These are phyloP conservation scores for Claviceps pazoutovae DNA, from an alignment of 2,329 filamentous ascomycete genomes.

Conservation along the genomic window DNA sequence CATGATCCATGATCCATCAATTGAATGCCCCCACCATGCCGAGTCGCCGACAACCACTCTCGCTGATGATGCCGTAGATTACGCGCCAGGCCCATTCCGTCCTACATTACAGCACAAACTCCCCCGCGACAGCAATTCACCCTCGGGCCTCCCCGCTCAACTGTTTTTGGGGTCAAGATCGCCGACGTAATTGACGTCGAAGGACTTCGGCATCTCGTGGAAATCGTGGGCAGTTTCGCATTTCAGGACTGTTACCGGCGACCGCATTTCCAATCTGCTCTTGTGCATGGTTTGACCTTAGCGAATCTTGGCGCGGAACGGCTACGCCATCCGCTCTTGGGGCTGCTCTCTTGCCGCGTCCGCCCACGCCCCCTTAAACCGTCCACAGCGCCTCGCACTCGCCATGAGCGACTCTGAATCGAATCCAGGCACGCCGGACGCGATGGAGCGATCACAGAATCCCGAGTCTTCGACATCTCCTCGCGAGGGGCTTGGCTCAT, in stretches of 20 bases:
- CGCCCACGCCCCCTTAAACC: background rate
- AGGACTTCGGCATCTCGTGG: background rate
- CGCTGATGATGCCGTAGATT: constrained; percentile 3
- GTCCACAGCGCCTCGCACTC: background rate
- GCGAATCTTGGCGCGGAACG: constrained; percentile 1
- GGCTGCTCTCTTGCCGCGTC: constrained; percentile 1
- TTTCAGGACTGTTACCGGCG: background rate
- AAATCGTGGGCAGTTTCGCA: background rate
- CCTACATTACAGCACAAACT: background rate
- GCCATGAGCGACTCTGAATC: constrained; percentile 21
- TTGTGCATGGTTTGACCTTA: constrained; percentile 5
- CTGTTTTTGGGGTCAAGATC: background rate
- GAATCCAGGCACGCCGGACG: constrained; percentile 33
- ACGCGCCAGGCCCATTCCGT: constrained; percentile 1
- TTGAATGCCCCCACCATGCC: background rate
- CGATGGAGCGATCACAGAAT: constrained; percentile 20
- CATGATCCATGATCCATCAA: background rate
- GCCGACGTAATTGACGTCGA: background rate
- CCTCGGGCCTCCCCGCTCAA: background rate
- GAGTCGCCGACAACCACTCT: background rate
- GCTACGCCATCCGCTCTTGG: constrained; percentile 5
- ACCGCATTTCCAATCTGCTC: background rate
- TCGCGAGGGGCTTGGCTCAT: constrained; percentile 22
- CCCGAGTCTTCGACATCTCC: constrained; percentile 27
- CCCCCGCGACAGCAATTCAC: constrained; percentile 1